Conservation (phyloP, 805 yeast species). For the Yamadazyma insecticola region DNA sequence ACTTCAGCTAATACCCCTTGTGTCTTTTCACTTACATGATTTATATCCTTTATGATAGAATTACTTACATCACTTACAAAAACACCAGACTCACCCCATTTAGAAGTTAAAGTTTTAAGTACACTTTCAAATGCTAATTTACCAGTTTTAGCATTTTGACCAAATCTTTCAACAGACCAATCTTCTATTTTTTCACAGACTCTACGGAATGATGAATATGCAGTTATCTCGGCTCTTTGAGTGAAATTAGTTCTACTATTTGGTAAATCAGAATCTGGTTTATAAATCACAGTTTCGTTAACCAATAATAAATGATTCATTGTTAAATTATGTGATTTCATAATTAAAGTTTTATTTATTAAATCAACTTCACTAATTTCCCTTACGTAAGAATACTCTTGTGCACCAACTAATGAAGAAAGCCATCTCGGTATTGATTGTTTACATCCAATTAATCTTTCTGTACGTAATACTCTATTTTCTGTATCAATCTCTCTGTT, state of each 20-base stretch:
- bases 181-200: conserved; percentile 84
- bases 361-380: conserved; percentile 87
- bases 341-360: conserved; percentile 52
- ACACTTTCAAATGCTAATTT: conserved; percentile 82
- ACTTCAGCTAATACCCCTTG: conserved; percentile 9
- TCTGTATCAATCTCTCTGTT: conserved; percentile 60
- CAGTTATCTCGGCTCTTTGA: conserved; percentile 87
- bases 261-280: conserved; percentile 59
- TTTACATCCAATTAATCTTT: conserved; percentile 81
- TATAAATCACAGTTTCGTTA: conserved; percentile 80
- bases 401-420: conserved; percentile 64
- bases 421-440: conserved; percentile 88
- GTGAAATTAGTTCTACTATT: conserved; percentile 52
- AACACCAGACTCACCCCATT: conserved; percentile 38
- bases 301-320: conserved; percentile 73
- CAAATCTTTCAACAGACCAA: conserved; percentile 86
- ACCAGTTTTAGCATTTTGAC: conserved; percentile 82
- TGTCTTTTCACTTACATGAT: conserved; percentile 10
- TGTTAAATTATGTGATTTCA: conserved; percentile 86
- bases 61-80: conserved; percentile 29
- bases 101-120: conserved; percentile 45
- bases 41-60: conserved; percentile 22
- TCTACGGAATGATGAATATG: conserved; percentile 65
- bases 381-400: conserved; percentile 72
- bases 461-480: conserved; percentile 59